A percentile compares a stretch with the other conserved stretches of the same genome.
Conservation (phyloP, 2,329 filamentous ascomycete genomes). For the Ophioceras dolichostomum region DNA sequence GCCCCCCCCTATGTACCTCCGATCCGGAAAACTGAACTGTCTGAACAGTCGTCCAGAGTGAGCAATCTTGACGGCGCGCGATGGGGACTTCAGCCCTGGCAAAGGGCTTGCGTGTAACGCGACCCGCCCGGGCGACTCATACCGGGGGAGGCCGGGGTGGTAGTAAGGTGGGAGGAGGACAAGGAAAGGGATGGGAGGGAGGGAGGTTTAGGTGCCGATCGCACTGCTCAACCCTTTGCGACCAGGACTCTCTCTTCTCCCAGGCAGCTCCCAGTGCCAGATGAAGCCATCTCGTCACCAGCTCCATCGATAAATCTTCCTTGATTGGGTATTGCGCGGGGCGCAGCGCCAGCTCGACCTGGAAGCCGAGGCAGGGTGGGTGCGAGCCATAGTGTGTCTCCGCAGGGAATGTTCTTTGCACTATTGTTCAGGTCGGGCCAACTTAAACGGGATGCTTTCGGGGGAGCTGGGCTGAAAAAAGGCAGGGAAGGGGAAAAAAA, state of each 20-base stretch:
- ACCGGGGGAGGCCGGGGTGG: background rate
- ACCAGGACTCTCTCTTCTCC: background rate
- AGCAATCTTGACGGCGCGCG: background rate
- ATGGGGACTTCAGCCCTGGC: background rate
- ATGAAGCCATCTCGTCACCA: background rate
- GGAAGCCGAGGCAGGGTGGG: background rate
- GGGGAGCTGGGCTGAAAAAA: too few species aligned
- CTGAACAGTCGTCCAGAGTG: background rate
- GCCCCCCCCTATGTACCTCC: too few species aligned
- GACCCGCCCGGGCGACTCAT: background rate
- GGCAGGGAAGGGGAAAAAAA: background rate
- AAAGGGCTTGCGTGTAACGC: background rate
- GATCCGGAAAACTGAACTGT: background rate
- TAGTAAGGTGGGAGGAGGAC: too few species aligned
- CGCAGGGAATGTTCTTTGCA: background rate
- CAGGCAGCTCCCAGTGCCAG: background rate
- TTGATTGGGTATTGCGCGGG: conserved; percentile 1
- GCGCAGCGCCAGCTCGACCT: background rate
- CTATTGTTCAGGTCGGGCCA: background rate
- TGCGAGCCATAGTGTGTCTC: background rate
- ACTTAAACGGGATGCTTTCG: background rate
- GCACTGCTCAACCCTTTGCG: background rate
- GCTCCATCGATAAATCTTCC: background rate
- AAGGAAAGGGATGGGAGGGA: too few species aligned
- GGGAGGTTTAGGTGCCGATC: background rate